Evolutionary conservation across 2,329 filamentous ascomycete species (phyloP), one percentile per base, ranked within the genome.

Genomic region (Lachnellula arida): DNA sequence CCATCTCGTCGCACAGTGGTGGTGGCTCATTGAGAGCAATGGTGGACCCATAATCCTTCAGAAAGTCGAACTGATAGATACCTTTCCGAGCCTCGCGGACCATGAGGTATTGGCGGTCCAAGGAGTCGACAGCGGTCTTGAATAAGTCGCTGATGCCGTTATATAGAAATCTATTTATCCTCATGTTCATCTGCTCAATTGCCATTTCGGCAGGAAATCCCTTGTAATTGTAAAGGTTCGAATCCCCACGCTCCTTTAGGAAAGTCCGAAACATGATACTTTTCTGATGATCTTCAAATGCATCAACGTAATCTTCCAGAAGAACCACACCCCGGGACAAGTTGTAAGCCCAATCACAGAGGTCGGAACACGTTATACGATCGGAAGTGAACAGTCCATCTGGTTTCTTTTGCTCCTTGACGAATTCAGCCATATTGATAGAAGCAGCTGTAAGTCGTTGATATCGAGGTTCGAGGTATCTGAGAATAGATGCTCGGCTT

Each of bases 391-490:
- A 28, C 7, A 32, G 5, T 15, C 46, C 19, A 48, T 28, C 1
- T 32, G n/a, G 19, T n/a, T 14, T 12, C 19, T 34, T 48, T 1
- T 48, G 22, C n/a, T 37, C 42, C 39, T 46, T 35, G n/a, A 52
- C 37, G 15, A 55, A 58, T 19, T 37, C 32, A 23, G 42, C 48
- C 42, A 58, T 17, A 3, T 42, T 48, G 9, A 23, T 44, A 19
- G 42, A 42, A 25, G 59, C 28, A 42, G 56, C 25, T 14, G 54
- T 6, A 44, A 53, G 42, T 35, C 40, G 46, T n/a, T 49, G 25
- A 43, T 59, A 56, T 12, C 53, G 54, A 47, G 44, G 46, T n/a
- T 59, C 54, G 5, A 56, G 23, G 6, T 42, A 35, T 9, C 39
- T 22, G 4, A 58, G 44, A 23, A 52, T 12, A 4, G 17, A 32